phyloP scores from a whole-genome alignment of 2,329 filamentous ascomycete genomes.

The Hirsutella rhossiliensis region DNA sequence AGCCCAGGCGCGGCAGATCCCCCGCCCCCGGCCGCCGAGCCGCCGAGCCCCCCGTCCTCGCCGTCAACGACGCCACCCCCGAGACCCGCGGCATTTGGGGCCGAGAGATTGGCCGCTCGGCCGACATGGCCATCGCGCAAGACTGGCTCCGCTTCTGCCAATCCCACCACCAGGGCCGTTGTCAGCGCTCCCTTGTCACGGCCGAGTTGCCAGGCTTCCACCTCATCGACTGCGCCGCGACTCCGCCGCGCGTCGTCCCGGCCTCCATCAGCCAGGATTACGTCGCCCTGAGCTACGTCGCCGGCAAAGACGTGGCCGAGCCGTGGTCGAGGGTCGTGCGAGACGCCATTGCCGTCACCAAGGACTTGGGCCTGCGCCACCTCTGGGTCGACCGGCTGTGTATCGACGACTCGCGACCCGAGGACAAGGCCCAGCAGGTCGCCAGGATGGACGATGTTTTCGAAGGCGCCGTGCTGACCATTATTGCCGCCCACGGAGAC shows the following conservation, averaged over 20 bases:
- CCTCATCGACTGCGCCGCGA: constrained; percentile 19
- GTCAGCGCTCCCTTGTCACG: constrained; percentile 10
- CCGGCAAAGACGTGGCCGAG: constrained; percentile 13
- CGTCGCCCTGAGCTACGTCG: constrained; percentile 23
- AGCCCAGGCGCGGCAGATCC: constrained; percentile 8
- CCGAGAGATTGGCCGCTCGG: constrained; percentile 15
- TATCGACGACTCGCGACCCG: constrained; percentile 12
- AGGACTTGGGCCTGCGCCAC: constrained; percentile 19
- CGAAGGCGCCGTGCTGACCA: constrained; percentile 19
- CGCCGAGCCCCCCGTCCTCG: constrained; percentile 3
- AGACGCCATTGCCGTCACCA: constrained; percentile 19
- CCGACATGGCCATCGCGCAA: constrained; percentile 17
- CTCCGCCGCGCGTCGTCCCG: constrained; percentile 16
- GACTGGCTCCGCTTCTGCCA: constrained; percentile 23
- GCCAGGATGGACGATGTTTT: constrained; percentile 25
- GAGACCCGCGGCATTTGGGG: constrained; percentile 21
- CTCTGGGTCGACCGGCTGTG: constrained; percentile 27
- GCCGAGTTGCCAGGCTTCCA: constrained; percentile 17
- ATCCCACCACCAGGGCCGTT: constrained; percentile 19
- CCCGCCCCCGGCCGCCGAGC: constrained; percentile 3
- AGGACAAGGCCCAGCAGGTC: constrained; percentile 18
- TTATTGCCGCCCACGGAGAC: constrained; percentile 24
- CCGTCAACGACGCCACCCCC: constrained; percentile 8
- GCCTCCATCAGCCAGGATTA: constrained; percentile 17
- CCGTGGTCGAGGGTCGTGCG: constrained; percentile 18